These are phyloP conservation scores for Eurotiales sp. DNA, from an alignment of 2,329 filamentous ascomycete species.

Conservation along the genomic window DNA sequence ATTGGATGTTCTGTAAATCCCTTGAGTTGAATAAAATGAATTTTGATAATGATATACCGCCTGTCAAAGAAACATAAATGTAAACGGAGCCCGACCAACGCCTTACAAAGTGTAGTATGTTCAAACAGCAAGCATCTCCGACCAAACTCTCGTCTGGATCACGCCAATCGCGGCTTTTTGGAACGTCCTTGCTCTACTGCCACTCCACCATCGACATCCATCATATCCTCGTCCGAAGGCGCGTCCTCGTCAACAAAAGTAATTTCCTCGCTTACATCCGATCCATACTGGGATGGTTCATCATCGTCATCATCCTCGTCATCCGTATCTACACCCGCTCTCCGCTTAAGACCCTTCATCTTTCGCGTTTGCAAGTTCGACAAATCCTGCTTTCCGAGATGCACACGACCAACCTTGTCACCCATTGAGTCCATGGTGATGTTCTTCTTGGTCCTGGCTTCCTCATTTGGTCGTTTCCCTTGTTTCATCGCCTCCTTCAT, in stretches of 20 bases:
- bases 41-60: too few relatives aligned
- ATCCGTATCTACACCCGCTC: conserved; percentile 58
- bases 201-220: conserved; percentile 38
- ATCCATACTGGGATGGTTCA: conserved; percentile 10
- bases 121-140: background rate
- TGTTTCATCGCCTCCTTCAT: conserved; percentile 90
- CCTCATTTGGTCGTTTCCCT: conserved; percentile 59
- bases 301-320: conserved; percentile 6
- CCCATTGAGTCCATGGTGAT: conserved; percentile 86
- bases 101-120: conserved; percentile 5
- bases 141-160: background rate
- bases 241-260: conserved; percentile 13
- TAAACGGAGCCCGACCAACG: conserved; percentile 8
- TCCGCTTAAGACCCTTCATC: conserved; percentile 97
- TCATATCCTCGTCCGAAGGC: conserved; percentile 43
- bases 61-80: background rate
- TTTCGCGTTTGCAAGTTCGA: conserved; percentile 86
- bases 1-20: too few relatives aligned
- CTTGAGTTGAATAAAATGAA: too few relatives aligned
- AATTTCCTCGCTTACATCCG: conserved; percentile 12
- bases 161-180: conserved; percentile 12
- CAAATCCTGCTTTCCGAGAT: conserved; percentile 87
- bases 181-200: conserved; percentile 6
- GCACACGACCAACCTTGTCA: conserved; percentile 92
- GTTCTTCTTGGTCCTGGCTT: conserved; percentile 83